A percentile compares a stretch with the other conserved stretches of the same genome.
These are phyloP conservation scores for Diutina pseudorugosa DNA, from an alignment of 1,139 yeast genomes.

Conservation along the genomic window DNA sequence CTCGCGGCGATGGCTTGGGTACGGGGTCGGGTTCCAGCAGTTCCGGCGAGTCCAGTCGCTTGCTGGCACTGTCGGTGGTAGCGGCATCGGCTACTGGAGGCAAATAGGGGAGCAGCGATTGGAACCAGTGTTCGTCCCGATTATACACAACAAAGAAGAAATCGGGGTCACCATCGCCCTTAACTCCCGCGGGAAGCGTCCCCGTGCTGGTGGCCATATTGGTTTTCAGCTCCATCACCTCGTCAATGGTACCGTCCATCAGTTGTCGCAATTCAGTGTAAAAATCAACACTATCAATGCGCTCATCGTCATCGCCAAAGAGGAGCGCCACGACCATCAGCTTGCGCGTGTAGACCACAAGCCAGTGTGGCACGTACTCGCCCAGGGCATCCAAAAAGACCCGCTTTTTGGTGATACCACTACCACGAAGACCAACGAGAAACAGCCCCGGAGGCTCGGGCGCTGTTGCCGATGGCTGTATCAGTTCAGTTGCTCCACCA, in stretches of 20 bases:
- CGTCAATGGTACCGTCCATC: background rate
- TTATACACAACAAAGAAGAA: conserved; percentile 29
- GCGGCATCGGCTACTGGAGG: conserved; percentile 12
- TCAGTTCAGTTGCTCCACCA: background rate
- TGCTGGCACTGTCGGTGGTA: conserved; percentile 2
- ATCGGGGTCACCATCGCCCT: conserved; percentile 9
- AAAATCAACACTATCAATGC: background rate
- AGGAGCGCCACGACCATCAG: background rate
- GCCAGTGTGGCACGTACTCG: background rate
- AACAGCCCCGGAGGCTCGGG: background rate
- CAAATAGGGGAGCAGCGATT: conserved; percentile 29
- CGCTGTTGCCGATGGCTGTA: background rate
- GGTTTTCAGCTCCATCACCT: background rate
- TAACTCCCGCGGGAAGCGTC: background rate
- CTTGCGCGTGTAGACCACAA: background rate
- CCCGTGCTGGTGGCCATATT: background rate
- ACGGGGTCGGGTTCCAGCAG: background rate
- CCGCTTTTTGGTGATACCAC: background rate
- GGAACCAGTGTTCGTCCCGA: conserved; percentile 14
- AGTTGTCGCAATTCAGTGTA: background rate
- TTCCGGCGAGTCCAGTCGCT: conserved; percentile 8
- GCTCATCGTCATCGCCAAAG: background rate
- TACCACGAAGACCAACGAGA: background rate
- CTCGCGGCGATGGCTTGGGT: background rate
- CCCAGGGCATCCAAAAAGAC: background rate